Base-by-base conservation (phyloP, 1,139 yeast species). In the Yamadazyma buinensis region DNA sequence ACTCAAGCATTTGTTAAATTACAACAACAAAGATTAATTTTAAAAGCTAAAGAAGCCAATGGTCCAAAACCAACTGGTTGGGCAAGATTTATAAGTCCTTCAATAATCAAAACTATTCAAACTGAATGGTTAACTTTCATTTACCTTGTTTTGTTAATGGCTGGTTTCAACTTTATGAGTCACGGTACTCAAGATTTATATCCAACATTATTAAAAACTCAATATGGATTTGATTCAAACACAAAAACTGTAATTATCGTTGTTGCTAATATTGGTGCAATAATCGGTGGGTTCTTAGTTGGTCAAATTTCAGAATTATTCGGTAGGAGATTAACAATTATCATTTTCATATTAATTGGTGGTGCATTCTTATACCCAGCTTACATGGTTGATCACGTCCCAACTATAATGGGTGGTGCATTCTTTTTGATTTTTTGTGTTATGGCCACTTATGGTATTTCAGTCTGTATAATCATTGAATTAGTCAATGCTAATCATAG, bases 141-240 rank as follows among this genome's bases (percentile, higher is more conserved):
- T 30, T 74, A 71, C 45, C 51, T 73, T 41, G 59, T 73, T 8
- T 47, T 73, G 26, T 52, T 72, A 42, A 64, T 72, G 70, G 55
- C 76, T 4, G 74, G 72, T 10, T 61, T 67, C 53, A 74, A 75
- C 51, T 75, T 74, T 49, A 64, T 68, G 52, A 67, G 78, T 10
- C 80, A 75, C 40, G 78, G 77, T 1, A 66, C 77, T 8, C 80
- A 73, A 49, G 80, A 75, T 52, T 56, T 74, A 38, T 72, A 66
- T 51, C 76, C 77, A 24, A 71, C 77, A 0, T 52, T 72, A 52
- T 57, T 74, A 18, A 55, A 59, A 11, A 61, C 54, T 11, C 79
- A 74, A 49, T 52, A 62, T 33, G 51, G 48, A 11, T 54, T 61
- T 20, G 49, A 55, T 13, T 44, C 59, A 2, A 55, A 74, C 43